Evolutionary conservation across 768 basidiomycete genomes (phyloP).

Genomic region (Gymnopilus dilepis): DNA sequence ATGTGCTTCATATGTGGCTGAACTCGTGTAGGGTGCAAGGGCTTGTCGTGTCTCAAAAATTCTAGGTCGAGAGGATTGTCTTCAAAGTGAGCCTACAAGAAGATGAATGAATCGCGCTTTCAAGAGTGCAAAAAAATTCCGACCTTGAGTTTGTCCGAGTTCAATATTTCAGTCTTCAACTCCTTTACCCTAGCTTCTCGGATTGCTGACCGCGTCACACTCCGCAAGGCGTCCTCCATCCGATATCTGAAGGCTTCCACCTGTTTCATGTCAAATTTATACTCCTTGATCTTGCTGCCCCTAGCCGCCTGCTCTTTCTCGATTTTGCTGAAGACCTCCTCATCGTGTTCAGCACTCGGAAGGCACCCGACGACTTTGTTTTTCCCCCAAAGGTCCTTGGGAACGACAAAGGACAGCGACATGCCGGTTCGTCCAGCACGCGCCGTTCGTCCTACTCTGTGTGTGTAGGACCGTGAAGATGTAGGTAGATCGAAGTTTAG

Average conservation of each 20-base stretch:
- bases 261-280: slow-evolving; percentile 93
- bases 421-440: slow-evolving; percentile 94
- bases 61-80: slow-evolving; percentile 95
- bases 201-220: slow-evolving; percentile 85
- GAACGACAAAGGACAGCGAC: slow-evolving; percentile 88
- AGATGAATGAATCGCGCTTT: neutral
- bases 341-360: slow-evolving; percentile 75
- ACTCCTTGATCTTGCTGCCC: slow-evolving; percentile 78
- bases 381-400: slow-evolving; percentile 68
- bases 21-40: slow-evolving; percentile 86
- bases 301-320: slow-evolving; percentile 72
- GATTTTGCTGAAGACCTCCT: slow-evolving; percentile 76
- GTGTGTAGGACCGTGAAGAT: slow-evolving; percentile 87
- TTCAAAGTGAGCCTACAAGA: slow-evolving; percentile 91
- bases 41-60: slow-evolving; percentile 92
- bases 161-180: slow-evolving; percentile 89
- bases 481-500: slow-evolving; percentile 98
- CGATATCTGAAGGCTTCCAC: slow-evolving; percentile 97
- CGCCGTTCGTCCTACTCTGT: slow-evolving; percentile 95
- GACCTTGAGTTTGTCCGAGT: slow-evolving; percentile 96
- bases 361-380: slow-evolving; percentile 75
- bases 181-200: slow-evolving; percentile 94
- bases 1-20: slow-evolving; percentile 97
- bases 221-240: slow-evolving; percentile 94
- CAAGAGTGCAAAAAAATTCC: slow-evolving; percentile 19